Conservation (phyloP, 2,329 filamentous ascomycete genomes). For the Colletotrichum eleusines region DNA sequence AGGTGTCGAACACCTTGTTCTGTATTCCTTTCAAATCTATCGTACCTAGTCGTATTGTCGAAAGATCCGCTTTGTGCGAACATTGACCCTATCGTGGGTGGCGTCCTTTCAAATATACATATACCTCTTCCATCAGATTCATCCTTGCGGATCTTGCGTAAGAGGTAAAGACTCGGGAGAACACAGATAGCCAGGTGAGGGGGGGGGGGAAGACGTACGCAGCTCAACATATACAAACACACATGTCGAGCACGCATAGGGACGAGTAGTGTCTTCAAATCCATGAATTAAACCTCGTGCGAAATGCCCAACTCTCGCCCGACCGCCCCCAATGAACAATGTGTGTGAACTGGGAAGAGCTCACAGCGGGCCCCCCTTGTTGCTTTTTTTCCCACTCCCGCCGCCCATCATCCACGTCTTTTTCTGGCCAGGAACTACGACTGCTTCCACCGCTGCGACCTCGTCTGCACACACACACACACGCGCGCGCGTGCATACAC, state of each 20-base stretch:
- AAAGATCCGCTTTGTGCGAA: conserved; percentile 9
- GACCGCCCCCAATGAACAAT: conserved; percentile 33
- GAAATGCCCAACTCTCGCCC: conserved; percentile 32
- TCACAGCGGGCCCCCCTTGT: conserved; percentile 8
- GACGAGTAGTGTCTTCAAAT: conserved; percentile 21
- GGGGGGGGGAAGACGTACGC: background rate
- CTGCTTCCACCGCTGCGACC: conserved; percentile 5
- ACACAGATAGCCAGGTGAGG: background rate
- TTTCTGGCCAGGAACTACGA: conserved; percentile 6
- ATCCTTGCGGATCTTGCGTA: background rate
- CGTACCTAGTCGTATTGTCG: conserved; percentile 33
- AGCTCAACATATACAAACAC: background rate
- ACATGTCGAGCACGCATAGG: background rate
- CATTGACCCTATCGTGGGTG: background rate
- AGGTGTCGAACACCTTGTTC: conserved; percentile 36
- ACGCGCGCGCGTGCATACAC: no score
- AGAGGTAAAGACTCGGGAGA: background rate
- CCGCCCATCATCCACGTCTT: conserved; percentile 9
- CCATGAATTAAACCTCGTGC: conserved; percentile 40
- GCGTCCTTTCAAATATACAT: no score
- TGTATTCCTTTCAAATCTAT: conserved; percentile 31
- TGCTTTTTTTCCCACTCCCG: conserved; percentile 13
- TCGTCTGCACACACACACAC: conserved; percentile 22
- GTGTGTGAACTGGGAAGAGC: conserved; percentile 29
- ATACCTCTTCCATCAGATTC: background rate